Evolutionary conservation across 2,329 filamentous ascomycete species (phyloP).

Genomic region (Coleophoma cylindrospora): DNA sequence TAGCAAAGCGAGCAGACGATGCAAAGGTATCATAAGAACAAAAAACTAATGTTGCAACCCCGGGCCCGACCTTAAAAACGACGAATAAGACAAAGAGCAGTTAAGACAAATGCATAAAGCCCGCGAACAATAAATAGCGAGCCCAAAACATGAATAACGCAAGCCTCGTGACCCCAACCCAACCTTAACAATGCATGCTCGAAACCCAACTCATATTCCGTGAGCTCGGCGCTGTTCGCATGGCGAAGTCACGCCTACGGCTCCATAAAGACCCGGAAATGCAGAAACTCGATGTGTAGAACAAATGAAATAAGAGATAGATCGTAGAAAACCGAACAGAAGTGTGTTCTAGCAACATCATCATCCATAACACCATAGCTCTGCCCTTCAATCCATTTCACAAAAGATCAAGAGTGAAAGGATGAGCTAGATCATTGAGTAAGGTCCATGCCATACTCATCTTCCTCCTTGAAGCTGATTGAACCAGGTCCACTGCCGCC

Average conservation of each 20-base stretch:
- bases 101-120: conserved; percentile 14
- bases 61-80: no score
- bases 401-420: background rate
- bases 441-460: conserved; percentile 84
- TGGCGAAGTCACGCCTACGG: conserved; percentile 10
- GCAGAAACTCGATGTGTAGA: conserved; percentile 14
- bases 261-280: conserved; percentile 20
- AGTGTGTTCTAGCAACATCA: no score
- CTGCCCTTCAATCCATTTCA: background rate
- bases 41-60: conserved; percentile 12
- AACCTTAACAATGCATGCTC: conserved; percentile 5
- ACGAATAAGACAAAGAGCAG: conserved; percentile 9
- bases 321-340: no score
- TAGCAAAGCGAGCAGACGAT: conserved; percentile 6
- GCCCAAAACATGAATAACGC: conserved; percentile 10
- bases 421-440: conserved; percentile 31
- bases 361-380: no score
- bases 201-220: conserved; percentile 18
- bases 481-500: conserved; percentile 62
- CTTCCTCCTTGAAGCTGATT: conserved; percentile 86
- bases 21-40: conserved; percentile 15
- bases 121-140: conserved; percentile 6
- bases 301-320: no score
- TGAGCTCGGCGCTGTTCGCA: conserved; percentile 3
- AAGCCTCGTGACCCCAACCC: conserved; percentile 13